Conservation (phyloP, 768 basidiomycete genomes). For the Auriculariales sp. region DNA sequence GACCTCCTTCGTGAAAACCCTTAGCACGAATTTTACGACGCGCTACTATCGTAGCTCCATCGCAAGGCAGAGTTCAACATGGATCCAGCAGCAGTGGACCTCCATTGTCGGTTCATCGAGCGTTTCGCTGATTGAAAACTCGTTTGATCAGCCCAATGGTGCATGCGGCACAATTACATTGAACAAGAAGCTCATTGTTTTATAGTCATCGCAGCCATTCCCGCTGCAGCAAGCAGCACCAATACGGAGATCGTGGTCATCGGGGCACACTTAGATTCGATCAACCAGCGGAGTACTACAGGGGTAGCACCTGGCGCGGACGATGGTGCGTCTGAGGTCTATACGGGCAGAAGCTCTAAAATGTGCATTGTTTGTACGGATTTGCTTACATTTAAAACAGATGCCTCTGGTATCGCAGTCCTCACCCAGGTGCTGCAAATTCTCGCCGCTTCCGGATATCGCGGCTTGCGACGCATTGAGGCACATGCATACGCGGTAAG, state of each 20-base stretch:
- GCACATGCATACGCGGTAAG: conserved; percentile 3
- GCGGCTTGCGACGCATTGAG: neutral
- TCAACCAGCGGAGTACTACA: neutral
- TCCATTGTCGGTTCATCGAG: neutral
- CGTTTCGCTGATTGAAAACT: conserved; percentile 3
- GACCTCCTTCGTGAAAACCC: neutral
- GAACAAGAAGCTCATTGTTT: too few relatives aligned
- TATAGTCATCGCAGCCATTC: neutral
- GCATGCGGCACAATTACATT: too few relatives aligned
- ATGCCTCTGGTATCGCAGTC: conserved; percentile 3
- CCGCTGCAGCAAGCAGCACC: neutral
- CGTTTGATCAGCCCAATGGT: conserved; percentile 4
- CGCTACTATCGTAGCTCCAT: conserved; percentile 2
- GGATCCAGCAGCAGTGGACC: neutral
- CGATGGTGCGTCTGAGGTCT: neutral
- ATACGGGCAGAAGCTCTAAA: too few relatives aligned
- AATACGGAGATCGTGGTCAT: neutral
- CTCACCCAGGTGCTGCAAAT: neutral
- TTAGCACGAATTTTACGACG: conserved; percentile 2
- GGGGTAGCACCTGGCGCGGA: conserved; percentile 1
- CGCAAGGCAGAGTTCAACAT: neutral
- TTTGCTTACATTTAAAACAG: too few relatives aligned
- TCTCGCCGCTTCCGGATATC: neutral
- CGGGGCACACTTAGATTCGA: conserved; percentile 4
- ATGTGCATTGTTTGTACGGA: too few relatives aligned